These are phyloP conservation scores for Cornus kousa DNA, from an alignment of 148 eudicot genomes.

Conservation along the genomic window DNA sequence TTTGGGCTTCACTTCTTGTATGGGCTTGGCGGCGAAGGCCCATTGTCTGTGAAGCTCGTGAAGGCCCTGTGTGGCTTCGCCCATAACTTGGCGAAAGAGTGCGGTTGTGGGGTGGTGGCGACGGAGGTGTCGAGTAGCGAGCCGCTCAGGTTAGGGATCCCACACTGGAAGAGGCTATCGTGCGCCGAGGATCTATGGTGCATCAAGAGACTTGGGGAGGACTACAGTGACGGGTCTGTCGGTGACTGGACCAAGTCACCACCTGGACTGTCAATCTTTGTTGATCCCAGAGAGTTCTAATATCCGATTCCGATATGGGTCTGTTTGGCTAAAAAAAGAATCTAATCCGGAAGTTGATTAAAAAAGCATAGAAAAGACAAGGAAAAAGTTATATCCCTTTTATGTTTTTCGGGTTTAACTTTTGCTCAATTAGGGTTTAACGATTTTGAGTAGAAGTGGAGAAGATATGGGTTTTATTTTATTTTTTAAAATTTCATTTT, in stretches of 20 bases:
- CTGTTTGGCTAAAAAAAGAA: background rate
- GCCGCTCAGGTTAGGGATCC: slow-evolving; percentile 71
- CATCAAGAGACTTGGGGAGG: slow-evolving; percentile 75
- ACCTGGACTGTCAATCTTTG: slow-evolving; percentile 69
- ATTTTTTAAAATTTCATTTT: background rate
- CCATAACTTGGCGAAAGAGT: slow-evolving; percentile 73
- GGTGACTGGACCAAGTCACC: slow-evolving; percentile 91
- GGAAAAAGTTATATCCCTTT: background rate
- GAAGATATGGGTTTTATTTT: background rate
- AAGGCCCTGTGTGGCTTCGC: slow-evolving; percentile 64
- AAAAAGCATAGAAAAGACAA: background rate
- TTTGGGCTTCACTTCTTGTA: slow-evolving; percentile 90
- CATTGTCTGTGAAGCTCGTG: slow-evolving; percentile 34
- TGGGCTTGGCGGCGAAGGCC: slow-evolving; percentile 96
- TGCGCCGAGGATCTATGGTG: slow-evolving; percentile 90
- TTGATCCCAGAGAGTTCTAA: slow-evolving; percentile 89
- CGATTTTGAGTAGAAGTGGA: background rate
- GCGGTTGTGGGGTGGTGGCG: slow-evolving; percentile 76
- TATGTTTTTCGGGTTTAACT: background rate
- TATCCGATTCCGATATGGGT: background rate
- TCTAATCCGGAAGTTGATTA: background rate
- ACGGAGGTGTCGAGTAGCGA: slow-evolving; percentile 73
- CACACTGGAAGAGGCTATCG: slow-evolving; percentile 82
- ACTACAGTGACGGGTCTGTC: slow-evolving; percentile 60
- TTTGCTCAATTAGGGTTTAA: background rate